A percentile compares a stretch with the other conserved stretches of the same genome.
Evolutionary conservation across 371 early-diverging fungal species (phyloP).

Genomic region (Mortierella polycephala): DNA sequence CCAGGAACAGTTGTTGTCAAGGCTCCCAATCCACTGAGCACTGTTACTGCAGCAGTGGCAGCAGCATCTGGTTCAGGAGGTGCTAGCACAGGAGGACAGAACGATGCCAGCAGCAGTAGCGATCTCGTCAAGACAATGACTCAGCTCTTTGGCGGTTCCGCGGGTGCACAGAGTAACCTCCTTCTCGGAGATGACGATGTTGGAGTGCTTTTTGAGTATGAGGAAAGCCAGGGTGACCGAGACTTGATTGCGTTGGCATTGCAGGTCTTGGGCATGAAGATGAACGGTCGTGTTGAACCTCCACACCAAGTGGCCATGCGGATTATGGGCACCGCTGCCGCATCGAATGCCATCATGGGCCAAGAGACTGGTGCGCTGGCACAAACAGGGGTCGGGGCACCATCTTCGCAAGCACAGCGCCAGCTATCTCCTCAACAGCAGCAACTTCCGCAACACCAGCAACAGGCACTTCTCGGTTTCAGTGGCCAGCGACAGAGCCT

Average conservation of each 20-base stretch:
- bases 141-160: constrained; percentile 47
- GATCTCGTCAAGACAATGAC: constrained; percentile 49
- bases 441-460: constrained; percentile 21
- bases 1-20: constrained; percentile 80
- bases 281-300: constrained; percentile 78
- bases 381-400: neutral
- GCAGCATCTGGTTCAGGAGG: constrained; percentile 13
- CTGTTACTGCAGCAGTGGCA: constrained; percentile 55
- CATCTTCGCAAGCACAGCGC: constrained; percentile 10
- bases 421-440: constrained; percentile 26
- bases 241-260: constrained; percentile 85
- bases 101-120: constrained; percentile 25
- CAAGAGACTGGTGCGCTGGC: neutral
- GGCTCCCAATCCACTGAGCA: constrained; percentile 51
- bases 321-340: constrained; percentile 71
- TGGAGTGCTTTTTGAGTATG: constrained; percentile 71
- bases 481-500: constrained; percentile 7
- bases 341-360: constrained; percentile 25
- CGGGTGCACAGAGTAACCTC: constrained; percentile 3
- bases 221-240: constrained; percentile 66
- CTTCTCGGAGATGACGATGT: constrained; percentile 59
- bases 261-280: constrained; percentile 84
- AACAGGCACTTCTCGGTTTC: constrained; percentile 11
- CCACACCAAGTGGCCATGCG: constrained; percentile 77
- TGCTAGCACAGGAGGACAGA: constrained; percentile 2